Conservation (phyloP, 345 rosid genomes). For the Noccaea caerulescens region DNA sequence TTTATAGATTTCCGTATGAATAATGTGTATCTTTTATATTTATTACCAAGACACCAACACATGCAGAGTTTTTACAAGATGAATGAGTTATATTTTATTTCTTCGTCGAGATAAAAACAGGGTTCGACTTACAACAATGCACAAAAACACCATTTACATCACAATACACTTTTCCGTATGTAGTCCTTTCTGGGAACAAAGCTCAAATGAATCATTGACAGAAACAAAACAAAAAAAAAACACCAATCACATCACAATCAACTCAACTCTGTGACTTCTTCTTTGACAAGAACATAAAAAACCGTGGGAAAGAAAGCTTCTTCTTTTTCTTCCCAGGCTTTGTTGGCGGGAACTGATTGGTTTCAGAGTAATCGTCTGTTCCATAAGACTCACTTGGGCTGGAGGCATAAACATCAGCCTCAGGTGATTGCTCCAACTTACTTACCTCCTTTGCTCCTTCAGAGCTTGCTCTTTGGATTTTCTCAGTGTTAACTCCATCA, state of each 20-base stretch:
- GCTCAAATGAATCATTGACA: background rate
- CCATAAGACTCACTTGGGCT: conserved; percentile 40
- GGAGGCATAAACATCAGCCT: conserved; percentile 27
- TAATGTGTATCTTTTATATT: too few species aligned
- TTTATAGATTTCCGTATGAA: too few species aligned
- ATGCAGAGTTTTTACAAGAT: background rate
- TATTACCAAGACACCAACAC: too few species aligned
- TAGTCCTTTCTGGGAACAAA: background rate
- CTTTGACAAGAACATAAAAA: conserved; percentile 69
- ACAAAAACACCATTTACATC: conserved; percentile 15
- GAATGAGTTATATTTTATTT: background rate
- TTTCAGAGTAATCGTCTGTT: conserved; percentile 37
- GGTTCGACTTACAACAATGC: background rate
- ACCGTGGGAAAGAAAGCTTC: conserved; percentile 68
- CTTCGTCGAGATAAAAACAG: background rate
- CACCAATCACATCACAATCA: background rate
- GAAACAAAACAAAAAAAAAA: background rate
- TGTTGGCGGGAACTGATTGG: conserved; percentile 41
- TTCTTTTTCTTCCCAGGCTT: conserved; percentile 62
- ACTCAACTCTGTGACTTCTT: conserved; percentile 54
- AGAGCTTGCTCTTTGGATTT: conserved; percentile 46
- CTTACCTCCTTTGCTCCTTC: conserved; percentile 36
- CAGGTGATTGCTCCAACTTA: conserved; percentile 40
- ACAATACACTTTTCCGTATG: conserved; percentile 2
- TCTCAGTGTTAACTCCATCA: conserved; percentile 42